Conservation (phyloP, 495 filamentous ascomycete species). For the Trichocladium antarcticum region DNA sequence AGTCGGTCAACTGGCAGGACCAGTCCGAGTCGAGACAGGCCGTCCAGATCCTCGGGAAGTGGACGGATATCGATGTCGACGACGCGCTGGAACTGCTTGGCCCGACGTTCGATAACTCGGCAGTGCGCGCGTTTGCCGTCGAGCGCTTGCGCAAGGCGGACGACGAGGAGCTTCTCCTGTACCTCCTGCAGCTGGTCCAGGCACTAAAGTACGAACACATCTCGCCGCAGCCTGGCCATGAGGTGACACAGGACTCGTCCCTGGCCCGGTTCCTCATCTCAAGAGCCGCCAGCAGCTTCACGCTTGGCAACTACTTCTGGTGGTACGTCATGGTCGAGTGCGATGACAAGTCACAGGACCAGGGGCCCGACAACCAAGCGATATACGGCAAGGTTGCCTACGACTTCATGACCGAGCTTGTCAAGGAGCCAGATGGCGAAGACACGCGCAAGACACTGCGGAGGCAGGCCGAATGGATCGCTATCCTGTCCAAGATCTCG, state of each 20-base stretch:
- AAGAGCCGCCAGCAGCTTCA: conserved; percentile 72
- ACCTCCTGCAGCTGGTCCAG: conserved; percentile 90
- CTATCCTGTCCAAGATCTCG: conserved; percentile 77
- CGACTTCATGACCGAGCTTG: conserved; percentile 85
- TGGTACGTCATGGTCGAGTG: conserved; percentile 98
- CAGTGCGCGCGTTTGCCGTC: conserved; percentile 85
- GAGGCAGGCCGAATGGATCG: conserved; percentile 81
- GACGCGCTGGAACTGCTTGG: conserved; percentile 92
- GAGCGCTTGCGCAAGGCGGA: conserved; percentile 83
- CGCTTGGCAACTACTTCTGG: conserved; percentile 86
- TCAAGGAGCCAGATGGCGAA: conserved; percentile 46
- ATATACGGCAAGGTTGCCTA: conserved; percentile 87
- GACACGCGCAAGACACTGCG: conserved; percentile 65
- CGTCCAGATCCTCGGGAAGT: conserved; percentile 78
- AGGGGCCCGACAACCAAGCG: conserved; percentile 58
- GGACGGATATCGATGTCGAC: conserved; percentile 96
- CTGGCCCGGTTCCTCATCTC: conserved; percentile 82
- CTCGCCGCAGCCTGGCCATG: conserved; percentile 44
- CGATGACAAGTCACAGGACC: conserved; percentile 67
- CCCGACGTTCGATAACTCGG: conserved; percentile 76
- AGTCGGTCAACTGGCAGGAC: conserved; percentile 90
- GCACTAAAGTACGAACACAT: conserved; percentile 91
- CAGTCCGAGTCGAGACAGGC: conserved; percentile 77
- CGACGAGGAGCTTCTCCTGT: conserved; percentile 85
- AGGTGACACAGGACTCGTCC: conserved; percentile 68